Base-by-base conservation (phyloP, 176 grass and related monocot genomes). In the Poa annua region DNA sequence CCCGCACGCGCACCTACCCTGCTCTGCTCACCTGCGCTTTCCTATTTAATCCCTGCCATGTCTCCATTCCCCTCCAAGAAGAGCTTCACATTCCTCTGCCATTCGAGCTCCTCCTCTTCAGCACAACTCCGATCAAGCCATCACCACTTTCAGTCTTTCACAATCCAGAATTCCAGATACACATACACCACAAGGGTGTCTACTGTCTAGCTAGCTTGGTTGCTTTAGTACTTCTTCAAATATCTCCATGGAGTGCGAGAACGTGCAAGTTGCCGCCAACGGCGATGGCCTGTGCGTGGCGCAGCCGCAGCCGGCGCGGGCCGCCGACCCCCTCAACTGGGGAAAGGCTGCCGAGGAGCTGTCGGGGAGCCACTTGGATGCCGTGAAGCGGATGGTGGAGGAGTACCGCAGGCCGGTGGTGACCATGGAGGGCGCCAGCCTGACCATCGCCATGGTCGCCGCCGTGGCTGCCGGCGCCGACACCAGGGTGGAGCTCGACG, bases 381-480 rank as follows among this genome's bases (percentile, higher is more conserved):
- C 88, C 12, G 91, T 97, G 24, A 97, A 93, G 91, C 49, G 74
- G 56, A 97, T 97, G 94, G 84, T 91, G 33, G 86, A 73, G 22
- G 94, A 97, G 67, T 97, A 85, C 87, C 78, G 94, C 1, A 0
- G 6, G 42, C 84, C 85, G 0, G 9, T 83, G 70, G 88, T 93
- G 10, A 85, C 49, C 33, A 88, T 97, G 48, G 91, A 97, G 72
- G 94, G 94, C 69, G 89, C 94, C 20, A 86, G 80, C 69, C 90
- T 97, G 20, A 93, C 36, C 26, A 85, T 97, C 54, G 88, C 91
- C 7, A 87, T 93, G 88, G 94, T 97, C n/a, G 94, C 94, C 3
- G 92, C 88, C 14, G 92, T 94, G 22, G 94, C 94, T 10, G 79
- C 63, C 3, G 79, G 34, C 22, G 66, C 34, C 86, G 80, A 72